These are phyloP conservation scores for Fraxinus americana DNA, from an alignment of 257 asterid genomes.

Conservation along the genomic window DNA sequence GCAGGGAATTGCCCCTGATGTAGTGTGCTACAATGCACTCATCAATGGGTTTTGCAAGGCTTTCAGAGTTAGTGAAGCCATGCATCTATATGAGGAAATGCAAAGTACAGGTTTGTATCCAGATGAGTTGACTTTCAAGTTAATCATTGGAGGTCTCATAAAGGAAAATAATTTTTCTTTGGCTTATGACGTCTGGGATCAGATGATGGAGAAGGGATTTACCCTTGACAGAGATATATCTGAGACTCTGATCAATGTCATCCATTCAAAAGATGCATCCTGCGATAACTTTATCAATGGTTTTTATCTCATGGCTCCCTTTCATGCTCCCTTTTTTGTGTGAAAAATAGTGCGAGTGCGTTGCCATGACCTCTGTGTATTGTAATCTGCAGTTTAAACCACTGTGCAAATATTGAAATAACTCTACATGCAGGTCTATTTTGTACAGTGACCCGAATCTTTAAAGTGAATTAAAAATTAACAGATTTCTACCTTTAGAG, in stretches of 20 bases:
- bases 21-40: constrained; percentile 75
- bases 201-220: constrained; percentile 94
- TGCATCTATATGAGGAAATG: constrained; percentile 69
- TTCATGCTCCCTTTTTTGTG: constrained; percentile 21
- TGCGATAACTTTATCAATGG: constrained; percentile 31
- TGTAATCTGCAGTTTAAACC: constrained; percentile 11
- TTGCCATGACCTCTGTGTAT: constrained; percentile 11
- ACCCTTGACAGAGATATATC: constrained; percentile 83
- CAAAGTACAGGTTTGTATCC: constrained; percentile 62
- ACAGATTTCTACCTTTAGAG: not conserved
- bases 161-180: constrained; percentile 60
- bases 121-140: constrained; percentile 75
- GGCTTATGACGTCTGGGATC: constrained; percentile 92
- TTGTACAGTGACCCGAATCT: not conserved
- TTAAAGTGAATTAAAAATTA: not conserved
- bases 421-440: not conserved
- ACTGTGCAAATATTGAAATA: not conserved
- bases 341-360: not conserved
- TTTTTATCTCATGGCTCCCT: constrained; percentile 22
- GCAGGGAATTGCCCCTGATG: constrained; percentile 75
- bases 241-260: constrained; percentile 60
- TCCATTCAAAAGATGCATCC: constrained; percentile 44
- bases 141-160: constrained; percentile 75
- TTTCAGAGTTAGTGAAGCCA: constrained; percentile 68
- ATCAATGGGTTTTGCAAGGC: constrained; percentile 73